Base-by-base conservation (phyloP, 306 rosid genomes). In the Quercus rubra region DNA sequence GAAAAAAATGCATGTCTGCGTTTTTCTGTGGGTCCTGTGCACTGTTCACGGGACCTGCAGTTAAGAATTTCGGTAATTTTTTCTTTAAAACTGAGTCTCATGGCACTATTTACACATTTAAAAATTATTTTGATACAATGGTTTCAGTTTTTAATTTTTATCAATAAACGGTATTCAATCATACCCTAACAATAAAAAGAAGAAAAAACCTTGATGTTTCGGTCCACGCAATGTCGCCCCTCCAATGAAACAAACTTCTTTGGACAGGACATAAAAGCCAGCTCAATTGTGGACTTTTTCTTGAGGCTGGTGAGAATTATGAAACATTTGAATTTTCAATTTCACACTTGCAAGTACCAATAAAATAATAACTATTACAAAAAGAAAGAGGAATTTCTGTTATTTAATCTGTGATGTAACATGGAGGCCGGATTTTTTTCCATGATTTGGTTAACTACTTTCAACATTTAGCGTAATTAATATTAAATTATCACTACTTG, bases 401-500 rank as follows among this genome's bases (percentile, higher is more conserved):
- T 61, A 21, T 61, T 11, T 5, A 3, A 27, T 59, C 15, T 21
- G 23, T 61, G 17, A 11, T 23, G 15, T 28, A 31, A 63, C 70
- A 28, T 63, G 27, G 73, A 72, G 72, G 72, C 75, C 63, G 46
- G 74, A 3, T 70, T 59, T 51, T 83, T 43, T 38, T 79, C 78
- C 43, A 2, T 43, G 25, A 33, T 75, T 79, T n/a, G 81, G 81
- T 83, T 71, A 83, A 21, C 69, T 18, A 55, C 20, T 71, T 63
- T 68, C 51, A 54, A 43, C 70, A 56, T 43, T 21, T 41, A 2
- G 46, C 12, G 75, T 30, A 15, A 18, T 12, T 23, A 73, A 25
- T 69, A 5, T 23, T 41, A 8, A 61, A 63, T 28, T 17, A 63
- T 63, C 41, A 19, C 70, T 13, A 28, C 70, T 27, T 27, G 41